phyloP scores from a whole-genome alignment of 2,329 filamentous ascomycete species.

The Myriosclerotinia duriaeana region DNA sequence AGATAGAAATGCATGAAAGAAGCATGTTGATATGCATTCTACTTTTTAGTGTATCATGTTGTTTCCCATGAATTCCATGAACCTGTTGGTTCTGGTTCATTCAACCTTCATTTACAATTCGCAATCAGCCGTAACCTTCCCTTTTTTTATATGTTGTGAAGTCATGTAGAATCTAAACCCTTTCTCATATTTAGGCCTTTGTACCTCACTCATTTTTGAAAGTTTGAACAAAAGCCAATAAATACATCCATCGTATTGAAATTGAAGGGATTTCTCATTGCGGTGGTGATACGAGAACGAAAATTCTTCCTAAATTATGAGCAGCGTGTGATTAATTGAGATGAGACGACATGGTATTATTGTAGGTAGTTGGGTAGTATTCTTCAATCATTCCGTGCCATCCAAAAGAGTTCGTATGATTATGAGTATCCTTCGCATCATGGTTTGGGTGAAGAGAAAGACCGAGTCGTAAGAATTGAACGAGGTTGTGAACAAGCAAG shows the following conservation, averaged over 20 bases:
- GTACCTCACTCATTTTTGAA: not conserved
- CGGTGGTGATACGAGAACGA: slow-evolving; percentile 17
- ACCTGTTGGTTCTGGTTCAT: slow-evolving; percentile 4
- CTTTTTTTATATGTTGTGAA: not conserved
- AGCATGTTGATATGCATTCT: slow-evolving; percentile 17
- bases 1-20: slow-evolving; percentile 12
- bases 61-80: not conserved
- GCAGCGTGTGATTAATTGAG: slow-evolving; percentile 20
- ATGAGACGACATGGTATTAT: slow-evolving; percentile 5
- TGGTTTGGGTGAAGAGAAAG: slow-evolving; percentile 18
- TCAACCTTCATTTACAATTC: not conserved
- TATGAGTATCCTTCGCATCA: not conserved
- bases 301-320: slow-evolving; percentile 11
- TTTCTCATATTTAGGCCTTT: not conserved
- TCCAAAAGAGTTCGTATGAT: not conserved
- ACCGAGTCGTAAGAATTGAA: slow-evolving; percentile 14
- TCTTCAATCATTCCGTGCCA: slow-evolving; percentile 3
- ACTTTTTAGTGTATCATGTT: not conserved
- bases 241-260: not conserved
- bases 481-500: slow-evolving; percentile 4
- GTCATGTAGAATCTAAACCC: not conserved
- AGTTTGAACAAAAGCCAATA: not conserved
- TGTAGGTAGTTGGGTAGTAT: slow-evolving; percentile 2
- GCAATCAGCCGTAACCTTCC: not conserved
- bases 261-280: slow-evolving; percentile 2